phyloP scores from a whole-genome alignment of 2,329 filamentous ascomycete species.

The Raffaelea ambrosiae region DNA sequence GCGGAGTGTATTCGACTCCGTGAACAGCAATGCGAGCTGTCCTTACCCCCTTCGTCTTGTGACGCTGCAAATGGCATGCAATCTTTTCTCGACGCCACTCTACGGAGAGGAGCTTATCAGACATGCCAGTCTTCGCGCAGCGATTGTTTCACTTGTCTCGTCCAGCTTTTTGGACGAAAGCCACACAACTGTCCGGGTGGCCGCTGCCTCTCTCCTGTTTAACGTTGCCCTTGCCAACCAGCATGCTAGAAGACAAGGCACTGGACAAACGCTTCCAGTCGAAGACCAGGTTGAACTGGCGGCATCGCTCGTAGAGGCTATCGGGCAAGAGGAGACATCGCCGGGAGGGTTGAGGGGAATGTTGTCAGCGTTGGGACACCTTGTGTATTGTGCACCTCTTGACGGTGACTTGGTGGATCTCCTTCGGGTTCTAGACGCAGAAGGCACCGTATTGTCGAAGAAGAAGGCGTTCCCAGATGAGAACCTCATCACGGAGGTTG shows the following conservation, averaged over 20 bases:
- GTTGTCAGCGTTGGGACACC: conserved; percentile 64
- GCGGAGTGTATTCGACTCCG: conserved; percentile 48
- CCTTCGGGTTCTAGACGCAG: conserved; percentile 68
- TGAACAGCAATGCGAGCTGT: conserved; percentile 47
- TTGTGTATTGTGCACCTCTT: conserved; percentile 61
- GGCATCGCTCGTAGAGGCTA: conserved; percentile 71
- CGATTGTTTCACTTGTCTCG: conserved; percentile 62
- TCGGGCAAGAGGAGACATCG: conserved; percentile 49
- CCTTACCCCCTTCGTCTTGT: conserved; percentile 81
- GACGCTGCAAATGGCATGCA: conserved; percentile 74
- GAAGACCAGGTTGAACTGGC: conserved; percentile 72
- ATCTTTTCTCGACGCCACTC: conserved; percentile 69
- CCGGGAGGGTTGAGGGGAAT: conserved; percentile 69
- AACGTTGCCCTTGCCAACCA: conserved; percentile 67
- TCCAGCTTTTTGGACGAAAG: conserved; percentile 70
- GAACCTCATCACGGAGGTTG: conserved; percentile 48
- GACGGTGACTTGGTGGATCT: conserved; percentile 74
- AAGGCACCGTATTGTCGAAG: conserved; percentile 52
- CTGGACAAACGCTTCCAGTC: conserved; percentile 41
- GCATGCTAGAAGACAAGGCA: conserved; percentile 19
- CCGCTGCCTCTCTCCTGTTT: conserved; percentile 74
- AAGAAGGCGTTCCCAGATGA: conserved; percentile 47
- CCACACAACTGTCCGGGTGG: conserved; percentile 67
- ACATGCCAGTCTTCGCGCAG: conserved; percentile 40
- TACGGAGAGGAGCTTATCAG: conserved; percentile 57